phyloP scores from a whole-genome alignment of 2,329 filamentous ascomycete genomes.

The Calonectria pauciramosa region DNA sequence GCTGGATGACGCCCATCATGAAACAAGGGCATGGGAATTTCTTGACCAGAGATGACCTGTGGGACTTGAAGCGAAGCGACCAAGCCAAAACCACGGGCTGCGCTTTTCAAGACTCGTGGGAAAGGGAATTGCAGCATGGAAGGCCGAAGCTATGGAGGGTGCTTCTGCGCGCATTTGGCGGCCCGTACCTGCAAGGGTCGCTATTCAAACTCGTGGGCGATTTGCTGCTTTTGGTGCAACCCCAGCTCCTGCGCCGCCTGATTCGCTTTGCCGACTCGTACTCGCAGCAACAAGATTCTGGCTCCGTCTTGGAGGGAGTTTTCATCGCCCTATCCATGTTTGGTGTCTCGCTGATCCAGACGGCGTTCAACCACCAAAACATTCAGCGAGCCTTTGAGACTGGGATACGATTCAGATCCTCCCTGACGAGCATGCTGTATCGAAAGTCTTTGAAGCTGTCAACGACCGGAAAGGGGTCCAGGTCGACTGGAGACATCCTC shows the following conservation, averaged over 20 bases:
- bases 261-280: slow-evolving; percentile 8
- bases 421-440: neutral
- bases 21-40: neutral
- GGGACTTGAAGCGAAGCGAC: neutral
- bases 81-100: neutral
- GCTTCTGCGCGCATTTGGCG: slow-evolving; percentile 1
- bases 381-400: slow-evolving; percentile 6
- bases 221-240: neutral
- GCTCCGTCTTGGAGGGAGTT: neutral
- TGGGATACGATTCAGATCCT: neutral
- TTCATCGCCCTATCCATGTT: slow-evolving; percentile 16
- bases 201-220: slow-evolving; percentile 5
- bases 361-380: slow-evolving; percentile 3
- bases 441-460: slow-evolving; percentile 10
- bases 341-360: neutral
- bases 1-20: slow-evolving; percentile 17
- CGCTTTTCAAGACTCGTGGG: neutral
- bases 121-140: neutral
- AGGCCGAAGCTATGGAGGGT: neutral
- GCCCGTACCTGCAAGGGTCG: neutral
- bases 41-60: slow-evolving; percentile 1
- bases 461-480: neutral
- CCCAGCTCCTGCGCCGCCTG: neutral
- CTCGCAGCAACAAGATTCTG: neutral
- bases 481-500: slow-evolving; percentile 8